These are phyloP conservation scores for Sapria himalayana DNA, from an alignment of 345 rosid species.

Conservation along the genomic window DNA sequence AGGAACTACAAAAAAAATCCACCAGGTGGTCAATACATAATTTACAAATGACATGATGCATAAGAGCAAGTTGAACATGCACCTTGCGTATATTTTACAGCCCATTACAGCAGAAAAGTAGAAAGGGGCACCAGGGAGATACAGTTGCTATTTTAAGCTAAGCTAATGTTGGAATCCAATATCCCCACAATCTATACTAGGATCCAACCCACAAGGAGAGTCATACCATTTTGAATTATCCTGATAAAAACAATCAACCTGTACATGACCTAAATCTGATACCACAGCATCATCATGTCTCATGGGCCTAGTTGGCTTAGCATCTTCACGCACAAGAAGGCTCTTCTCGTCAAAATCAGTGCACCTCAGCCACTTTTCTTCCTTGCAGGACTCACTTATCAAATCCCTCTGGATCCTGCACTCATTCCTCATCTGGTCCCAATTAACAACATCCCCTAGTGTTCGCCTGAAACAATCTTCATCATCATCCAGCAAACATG, in stretches of 20 bases:
- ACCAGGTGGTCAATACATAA: no score
- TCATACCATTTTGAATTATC: slow-evolving; percentile 91
- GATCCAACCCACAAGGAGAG: slow-evolving; percentile 86
- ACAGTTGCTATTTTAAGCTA: no score
- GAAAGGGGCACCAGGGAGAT: no score
- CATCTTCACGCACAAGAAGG: slow-evolving; percentile 78
- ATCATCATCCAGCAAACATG: slow-evolving; percentile 69
- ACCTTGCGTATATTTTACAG: no score
- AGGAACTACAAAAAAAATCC: no score
- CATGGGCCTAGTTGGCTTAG: slow-evolving; percentile 68
- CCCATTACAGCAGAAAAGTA: no score
- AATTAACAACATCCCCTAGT: slow-evolving; percentile 79
- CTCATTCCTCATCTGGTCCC: slow-evolving; percentile 62
- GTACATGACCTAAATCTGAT: slow-evolving; percentile 84
- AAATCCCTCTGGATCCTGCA: slow-evolving; percentile 57
- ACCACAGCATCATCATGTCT: slow-evolving; percentile 65
- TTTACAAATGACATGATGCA: no score
- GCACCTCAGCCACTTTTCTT: slow-evolving; percentile 84
- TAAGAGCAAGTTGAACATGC: no score
- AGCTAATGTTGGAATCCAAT: slow-evolving; percentile 63
- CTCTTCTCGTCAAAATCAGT: slow-evolving; percentile 77
- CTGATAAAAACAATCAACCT: slow-evolving; percentile 92
- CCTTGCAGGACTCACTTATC: slow-evolving; percentile 55
- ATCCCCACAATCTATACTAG: slow-evolving; percentile 67
- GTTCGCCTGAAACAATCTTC: slow-evolving; percentile 80